A percentile compares a stretch with the other conserved stretches of the same genome.
phyloP scores from a whole-genome alignment of 1,284 basidiomycete species.

The Fomitopsis pinicola region DNA sequence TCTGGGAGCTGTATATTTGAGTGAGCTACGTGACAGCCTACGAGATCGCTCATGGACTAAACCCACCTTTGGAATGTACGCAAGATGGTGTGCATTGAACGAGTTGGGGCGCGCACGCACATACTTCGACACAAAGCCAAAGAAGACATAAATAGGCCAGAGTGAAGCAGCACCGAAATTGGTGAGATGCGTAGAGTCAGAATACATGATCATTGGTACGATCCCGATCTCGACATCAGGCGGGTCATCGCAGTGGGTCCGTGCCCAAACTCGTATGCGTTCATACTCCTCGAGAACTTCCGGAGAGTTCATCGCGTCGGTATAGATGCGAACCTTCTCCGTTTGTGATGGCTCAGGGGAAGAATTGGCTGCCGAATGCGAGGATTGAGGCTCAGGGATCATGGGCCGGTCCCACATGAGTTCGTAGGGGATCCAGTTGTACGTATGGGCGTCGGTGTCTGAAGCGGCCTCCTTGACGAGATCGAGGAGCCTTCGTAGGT shows the following conservation, averaged over 20 bases:
- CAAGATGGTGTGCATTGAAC: constrained; percentile 18
- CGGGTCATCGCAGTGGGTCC: neutral
- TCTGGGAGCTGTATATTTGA: constrained; percentile 1
- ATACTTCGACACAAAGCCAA: constrained; percentile 21
- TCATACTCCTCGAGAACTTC: neutral
- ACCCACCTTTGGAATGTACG: constrained; percentile 26
- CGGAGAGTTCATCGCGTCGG: neutral
- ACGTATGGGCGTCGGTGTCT: neutral
- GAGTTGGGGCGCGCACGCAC: constrained; percentile 11
- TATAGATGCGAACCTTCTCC: neutral
- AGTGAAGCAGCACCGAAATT: constrained; percentile 12
- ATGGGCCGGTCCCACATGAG: neutral
- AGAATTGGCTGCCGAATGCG: neutral
- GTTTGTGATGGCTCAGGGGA: neutral
- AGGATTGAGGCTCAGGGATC: too few species aligned
- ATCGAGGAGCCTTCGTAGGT: neutral
- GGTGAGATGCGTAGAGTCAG: constrained; percentile 15
- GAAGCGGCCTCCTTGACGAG: neutral
- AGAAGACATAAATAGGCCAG: constrained; percentile 2
- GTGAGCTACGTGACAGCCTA: neutral
- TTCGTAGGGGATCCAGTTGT: neutral
- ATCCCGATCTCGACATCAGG: neutral
- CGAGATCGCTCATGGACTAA: too few species aligned
- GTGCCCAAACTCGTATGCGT: neutral
- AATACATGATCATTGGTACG: constrained; percentile 11